Conservation (phyloP, 257 asterid species). For the Capsicum rhomboideum region DNA sequence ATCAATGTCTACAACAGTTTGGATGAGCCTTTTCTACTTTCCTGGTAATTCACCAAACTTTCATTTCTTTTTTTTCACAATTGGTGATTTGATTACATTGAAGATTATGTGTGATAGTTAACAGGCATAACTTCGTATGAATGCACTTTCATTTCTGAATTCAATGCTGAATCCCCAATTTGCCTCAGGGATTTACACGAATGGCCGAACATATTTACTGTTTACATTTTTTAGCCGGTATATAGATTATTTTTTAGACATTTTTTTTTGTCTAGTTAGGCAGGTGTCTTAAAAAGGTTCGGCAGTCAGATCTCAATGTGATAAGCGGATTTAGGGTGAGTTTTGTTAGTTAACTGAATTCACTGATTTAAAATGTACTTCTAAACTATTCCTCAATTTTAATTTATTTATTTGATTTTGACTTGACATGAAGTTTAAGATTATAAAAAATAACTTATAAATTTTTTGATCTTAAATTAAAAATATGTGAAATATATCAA, state of each 20-base stretch:
- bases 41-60: slow-evolving; percentile 43
- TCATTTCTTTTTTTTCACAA: background rate
- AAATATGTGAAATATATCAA: no score
- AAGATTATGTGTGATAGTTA: background rate
- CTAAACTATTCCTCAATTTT: no score
- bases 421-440: no score
- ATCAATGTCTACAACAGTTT: slow-evolving; percentile 75
- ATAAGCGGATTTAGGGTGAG: no score
- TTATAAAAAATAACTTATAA: no score
- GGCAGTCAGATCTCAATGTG: background rate
- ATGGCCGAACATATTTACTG: no score
- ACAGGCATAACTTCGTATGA: background rate
- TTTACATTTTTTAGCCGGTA: no score
- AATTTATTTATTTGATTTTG: no score
- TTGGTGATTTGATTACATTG: background rate
- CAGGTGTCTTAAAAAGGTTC: background rate
- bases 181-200: background rate
- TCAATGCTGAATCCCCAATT: background rate
- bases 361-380: no score
- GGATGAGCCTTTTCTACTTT: slow-evolving; percentile 81
- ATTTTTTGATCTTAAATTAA: no score
- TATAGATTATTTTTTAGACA: no score
- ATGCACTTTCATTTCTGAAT: background rate
- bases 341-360: no score
- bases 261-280: background rate